These are phyloP conservation scores for Pseudocercospora cruenta DNA, from an alignment of 2,329 filamentous ascomycete genomes.

Conservation along the genomic window DNA sequence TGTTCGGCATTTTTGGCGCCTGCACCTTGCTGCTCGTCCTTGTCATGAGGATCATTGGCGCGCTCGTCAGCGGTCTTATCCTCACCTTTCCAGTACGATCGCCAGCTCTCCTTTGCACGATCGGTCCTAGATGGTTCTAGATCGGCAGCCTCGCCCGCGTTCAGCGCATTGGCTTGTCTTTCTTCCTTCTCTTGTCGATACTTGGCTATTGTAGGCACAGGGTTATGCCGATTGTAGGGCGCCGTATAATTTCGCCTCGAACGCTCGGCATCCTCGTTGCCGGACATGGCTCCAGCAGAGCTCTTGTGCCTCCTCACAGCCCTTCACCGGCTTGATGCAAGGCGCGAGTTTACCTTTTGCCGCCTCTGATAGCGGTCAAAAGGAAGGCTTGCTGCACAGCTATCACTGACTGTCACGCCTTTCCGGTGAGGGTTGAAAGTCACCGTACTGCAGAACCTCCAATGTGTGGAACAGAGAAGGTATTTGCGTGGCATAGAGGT, in stretches of 20 bases:
- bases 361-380: not conserved
- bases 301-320: not conserved
- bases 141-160: conserved; percentile 31
- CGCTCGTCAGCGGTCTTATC: conserved; percentile 22
- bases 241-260: conserved; percentile 43
- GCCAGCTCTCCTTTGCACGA: conserved; percentile 37
- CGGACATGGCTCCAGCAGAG: conserved; percentile 32
- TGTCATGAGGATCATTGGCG: not conserved
- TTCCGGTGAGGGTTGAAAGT: not conserved
- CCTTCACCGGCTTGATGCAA: not conserved
- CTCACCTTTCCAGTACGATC: conserved; percentile 31
- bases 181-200: conserved; percentile 53
- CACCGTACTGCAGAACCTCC: not conserved
- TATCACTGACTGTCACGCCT: not conserved
- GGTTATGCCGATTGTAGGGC: conserved; percentile 49
- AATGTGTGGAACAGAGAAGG: conserved; percentile 1
- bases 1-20: conserved; percentile 13
- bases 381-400: not conserved
- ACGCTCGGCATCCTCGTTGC: conserved; percentile 47
- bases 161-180: conserved; percentile 39
- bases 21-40: conserved; percentile 19
- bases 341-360: not conserved
- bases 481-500: not conserved
- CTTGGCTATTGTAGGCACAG: conserved; percentile 51
- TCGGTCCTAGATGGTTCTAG: conserved; percentile 38